These are phyloP conservation scores for Aureobasidium sp. DNA, from an alignment of 2,329 filamentous ascomycete genomes.

Conservation along the genomic window DNA sequence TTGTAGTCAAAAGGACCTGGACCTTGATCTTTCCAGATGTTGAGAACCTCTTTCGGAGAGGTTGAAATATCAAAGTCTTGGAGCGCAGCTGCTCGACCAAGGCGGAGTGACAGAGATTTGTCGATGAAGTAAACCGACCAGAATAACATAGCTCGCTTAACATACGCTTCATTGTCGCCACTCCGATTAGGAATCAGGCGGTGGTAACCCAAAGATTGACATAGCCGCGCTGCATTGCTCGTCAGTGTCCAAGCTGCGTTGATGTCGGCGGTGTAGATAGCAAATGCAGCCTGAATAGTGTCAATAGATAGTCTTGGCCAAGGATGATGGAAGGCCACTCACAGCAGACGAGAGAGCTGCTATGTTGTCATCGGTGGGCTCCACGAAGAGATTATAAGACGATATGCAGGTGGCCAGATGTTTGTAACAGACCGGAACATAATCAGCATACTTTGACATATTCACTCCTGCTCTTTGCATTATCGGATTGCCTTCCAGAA, in stretches of 20 bases:
- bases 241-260: constrained; percentile 57
- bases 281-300: neutral
- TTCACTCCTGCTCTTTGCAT: neutral
- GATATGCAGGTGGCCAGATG: neutral
- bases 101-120: constrained; percentile 56
- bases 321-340: neutral
- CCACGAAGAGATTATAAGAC: neutral
- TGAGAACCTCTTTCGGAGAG: neutral
- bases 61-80: constrained; percentile 12
- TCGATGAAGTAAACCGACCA: constrained; percentile 52
- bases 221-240: constrained; percentile 50
- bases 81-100: constrained; percentile 43
- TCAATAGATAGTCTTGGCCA: neutral
- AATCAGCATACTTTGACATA: neutral
- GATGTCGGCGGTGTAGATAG: constrained; percentile 46
- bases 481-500: constrained; percentile 1
- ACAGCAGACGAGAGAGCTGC: neutral
- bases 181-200: constrained; percentile 12
- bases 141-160: constrained; percentile 39
- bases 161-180: constrained; percentile 10
- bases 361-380: constrained; percentile 1
- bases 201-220: constrained; percentile 42
- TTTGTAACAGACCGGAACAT: neutral
- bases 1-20: neutral
- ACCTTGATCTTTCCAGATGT: neutral